These are phyloP conservation scores for Aspergillus luchuensis DNA, from an alignment of 2,329 filamentous ascomycete genomes.

Conservation along the genomic window DNA sequence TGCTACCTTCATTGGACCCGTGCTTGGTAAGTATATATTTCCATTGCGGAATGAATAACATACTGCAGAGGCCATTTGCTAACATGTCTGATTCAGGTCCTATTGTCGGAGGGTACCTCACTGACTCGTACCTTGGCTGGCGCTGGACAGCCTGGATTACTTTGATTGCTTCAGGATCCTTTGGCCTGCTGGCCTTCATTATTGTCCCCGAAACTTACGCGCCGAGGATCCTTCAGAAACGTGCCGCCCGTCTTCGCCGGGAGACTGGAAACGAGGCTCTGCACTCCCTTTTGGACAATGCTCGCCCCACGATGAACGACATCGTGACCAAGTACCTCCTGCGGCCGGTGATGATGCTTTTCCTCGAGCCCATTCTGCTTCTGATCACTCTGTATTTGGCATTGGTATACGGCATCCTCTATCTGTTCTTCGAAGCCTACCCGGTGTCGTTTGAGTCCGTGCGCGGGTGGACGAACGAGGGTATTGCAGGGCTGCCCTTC, in stretches of 20 bases:
- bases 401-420: slow-evolving; percentile 42
- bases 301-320: slow-evolving; percentile 39
- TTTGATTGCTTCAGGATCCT: slow-evolving; percentile 49
- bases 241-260: slow-evolving; percentile 51
- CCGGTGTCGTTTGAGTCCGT: slow-evolving; percentile 43
- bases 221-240: slow-evolving; percentile 50
- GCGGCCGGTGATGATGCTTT: slow-evolving; percentile 50
- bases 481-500: slow-evolving; percentile 43
- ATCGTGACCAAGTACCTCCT: slow-evolving; percentile 50
- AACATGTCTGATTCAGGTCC: slow-evolving; percentile 32
- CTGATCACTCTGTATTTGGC: slow-evolving; percentile 50
- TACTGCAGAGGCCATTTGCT: not conserved
- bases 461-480: slow-evolving; percentile 40
- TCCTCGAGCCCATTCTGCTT: slow-evolving; percentile 52
- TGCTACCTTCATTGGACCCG: slow-evolving; percentile 54
- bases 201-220: slow-evolving; percentile 56
- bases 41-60: not conserved
- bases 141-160: slow-evolving; percentile 61
- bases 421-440: slow-evolving; percentile 46
- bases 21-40: slow-evolving; percentile 34
- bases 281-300: slow-evolving; percentile 49
- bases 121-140: slow-evolving; percentile 55
- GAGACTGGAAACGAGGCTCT: slow-evolving; percentile 51
- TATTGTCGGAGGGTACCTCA: slow-evolving; percentile 55
- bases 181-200: slow-evolving; percentile 47